A percentile compares a stretch with the other conserved stretches of the same genome.
phyloP scores from a whole-genome alignment of 148 eudicot species.

The Suaeda aralocaspica region DNA sequence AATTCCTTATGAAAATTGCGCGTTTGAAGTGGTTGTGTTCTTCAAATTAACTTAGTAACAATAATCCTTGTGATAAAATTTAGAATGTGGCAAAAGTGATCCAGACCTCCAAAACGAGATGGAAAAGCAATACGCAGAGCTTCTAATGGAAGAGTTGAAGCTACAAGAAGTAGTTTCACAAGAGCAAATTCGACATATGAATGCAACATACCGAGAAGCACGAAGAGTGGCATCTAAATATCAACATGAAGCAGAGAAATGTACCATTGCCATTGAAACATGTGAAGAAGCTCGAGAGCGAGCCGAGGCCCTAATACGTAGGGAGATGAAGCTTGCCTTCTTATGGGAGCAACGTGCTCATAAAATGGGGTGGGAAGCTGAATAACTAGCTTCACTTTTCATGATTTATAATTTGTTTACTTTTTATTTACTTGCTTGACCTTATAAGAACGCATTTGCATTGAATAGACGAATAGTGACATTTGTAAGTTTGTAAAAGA shows the following conservation, averaged over 20 bases:
- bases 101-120: constrained; percentile 45
- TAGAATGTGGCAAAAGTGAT: constrained; percentile 62
- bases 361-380: constrained; percentile 49
- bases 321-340: constrained; percentile 40
- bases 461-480: too few relatives aligned
- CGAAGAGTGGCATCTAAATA: constrained; percentile 54
- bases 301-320: constrained; percentile 39
- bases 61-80: background rate
- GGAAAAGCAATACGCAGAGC: constrained; percentile 55
- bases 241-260: constrained; percentile 61
- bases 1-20: too few relatives aligned
- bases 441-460: too few relatives aligned
- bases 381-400: constrained; percentile 17
- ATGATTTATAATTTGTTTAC: too few relatives aligned
- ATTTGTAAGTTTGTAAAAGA: too few relatives aligned
- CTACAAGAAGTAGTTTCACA: constrained; percentile 42
- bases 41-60: background rate
- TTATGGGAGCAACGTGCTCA: constrained; percentile 56
- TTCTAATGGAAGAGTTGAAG: constrained; percentile 48
- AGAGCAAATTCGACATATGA: constrained; percentile 50
- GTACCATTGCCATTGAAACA: constrained; percentile 58
- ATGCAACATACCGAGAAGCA: constrained; percentile 50
- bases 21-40: too few relatives aligned
- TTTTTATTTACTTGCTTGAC: too few relatives aligned
- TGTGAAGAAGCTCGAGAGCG: constrained; percentile 56